Evolutionary conservation across 2,329 filamentous ascomycete species (phyloP).

Genomic region (Trichophyton simii): DNA sequence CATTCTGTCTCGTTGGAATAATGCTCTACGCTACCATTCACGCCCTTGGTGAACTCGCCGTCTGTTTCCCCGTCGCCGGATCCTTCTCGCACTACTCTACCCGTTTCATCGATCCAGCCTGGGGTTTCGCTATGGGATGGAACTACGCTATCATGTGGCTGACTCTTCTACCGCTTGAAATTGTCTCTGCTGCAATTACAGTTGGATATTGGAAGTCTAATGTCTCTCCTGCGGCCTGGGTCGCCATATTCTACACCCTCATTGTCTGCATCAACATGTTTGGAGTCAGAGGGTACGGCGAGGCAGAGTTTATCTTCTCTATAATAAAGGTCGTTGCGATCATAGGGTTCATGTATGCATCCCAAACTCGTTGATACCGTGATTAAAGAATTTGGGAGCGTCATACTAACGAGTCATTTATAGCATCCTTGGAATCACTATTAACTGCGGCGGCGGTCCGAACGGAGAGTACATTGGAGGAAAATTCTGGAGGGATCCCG

Average conservation of each 20-base stretch:
- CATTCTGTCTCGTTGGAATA: constrained; percentile 64
- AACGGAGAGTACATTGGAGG: constrained; percentile 67
- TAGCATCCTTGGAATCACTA: constrained; percentile 70
- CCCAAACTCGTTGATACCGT: neutral
- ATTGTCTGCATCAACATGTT: constrained; percentile 79
- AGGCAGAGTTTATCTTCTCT: constrained; percentile 79
- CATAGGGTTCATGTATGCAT: constrained; percentile 68
- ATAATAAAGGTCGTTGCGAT: constrained; percentile 77
- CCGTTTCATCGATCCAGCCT: constrained; percentile 82
- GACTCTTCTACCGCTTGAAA: constrained; percentile 67
- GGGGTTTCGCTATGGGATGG: constrained; percentile 94
- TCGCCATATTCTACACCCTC: constrained; percentile 63
- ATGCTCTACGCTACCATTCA: constrained; percentile 92
- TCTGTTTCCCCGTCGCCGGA: constrained; percentile 79
- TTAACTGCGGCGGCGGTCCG: constrained; percentile 70
- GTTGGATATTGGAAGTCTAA: constrained; percentile 63
- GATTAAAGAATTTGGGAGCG: no score
- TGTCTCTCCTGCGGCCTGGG: constrained; percentile 60
- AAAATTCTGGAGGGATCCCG: constrained; percentile 62
- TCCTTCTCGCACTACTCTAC: constrained; percentile 89
- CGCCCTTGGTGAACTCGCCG: constrained; percentile 80
- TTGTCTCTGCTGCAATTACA: constrained; percentile 75
- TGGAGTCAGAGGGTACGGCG: constrained; percentile 77
- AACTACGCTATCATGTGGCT: constrained; percentile 89
- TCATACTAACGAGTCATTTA: constrained; percentile 9